A percentile compares a stretch with the other conserved stretches of the same genome.
These are phyloP conservation scores for Zopfia rhizophila DNA, from an alignment of 2,329 filamentous ascomycete species.

Conservation along the genomic window DNA sequence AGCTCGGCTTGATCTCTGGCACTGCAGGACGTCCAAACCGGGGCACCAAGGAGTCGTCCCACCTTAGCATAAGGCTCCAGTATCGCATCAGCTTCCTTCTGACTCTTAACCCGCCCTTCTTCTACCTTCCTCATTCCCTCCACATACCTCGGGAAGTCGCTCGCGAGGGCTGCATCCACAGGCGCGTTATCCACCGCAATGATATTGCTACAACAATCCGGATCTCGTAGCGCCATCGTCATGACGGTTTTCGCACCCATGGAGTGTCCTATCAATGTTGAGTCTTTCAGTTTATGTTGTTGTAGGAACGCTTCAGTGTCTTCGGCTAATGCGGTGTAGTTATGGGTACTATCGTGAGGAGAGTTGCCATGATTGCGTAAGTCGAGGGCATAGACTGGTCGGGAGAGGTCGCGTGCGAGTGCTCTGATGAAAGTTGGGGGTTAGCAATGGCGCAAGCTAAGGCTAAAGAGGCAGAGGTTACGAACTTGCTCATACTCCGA, in stretches of 20 bases:
- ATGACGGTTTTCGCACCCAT: conserved; percentile 98
- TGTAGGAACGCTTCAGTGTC: conserved; percentile 84
- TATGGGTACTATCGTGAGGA: conserved; percentile 78
- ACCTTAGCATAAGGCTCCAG: conserved; percentile 78
- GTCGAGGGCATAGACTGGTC: conserved; percentile 86
- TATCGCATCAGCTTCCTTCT: conserved; percentile 83
- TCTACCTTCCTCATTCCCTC: conserved; percentile 87
- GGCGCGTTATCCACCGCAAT: conserved; percentile 94
- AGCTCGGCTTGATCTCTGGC: conserved; percentile 29
- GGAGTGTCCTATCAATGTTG: conserved; percentile 89
- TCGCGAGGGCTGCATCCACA: conserved; percentile 78
- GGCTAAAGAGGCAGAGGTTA: conserved; percentile 24
- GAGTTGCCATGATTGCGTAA: conserved; percentile 94
- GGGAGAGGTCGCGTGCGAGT: conserved; percentile 80
- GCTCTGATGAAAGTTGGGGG: conserved; percentile 62
- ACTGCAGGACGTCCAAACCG: conserved; percentile 16
- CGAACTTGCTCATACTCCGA: conserved; percentile 91
- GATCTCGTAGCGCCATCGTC: conserved; percentile 79
- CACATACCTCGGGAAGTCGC: conserved; percentile 82
- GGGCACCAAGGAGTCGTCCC: conserved; percentile 27
- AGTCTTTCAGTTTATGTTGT: conserved; percentile 73
- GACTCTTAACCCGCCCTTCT: conserved; percentile 71
- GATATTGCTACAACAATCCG: conserved; percentile 74
- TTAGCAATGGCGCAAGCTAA: not conserved
- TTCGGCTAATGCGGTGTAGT: conserved; percentile 83